phyloP scores from a whole-genome alignment of 108 stramenopile genomes.

The Parmales sp. region DNA sequence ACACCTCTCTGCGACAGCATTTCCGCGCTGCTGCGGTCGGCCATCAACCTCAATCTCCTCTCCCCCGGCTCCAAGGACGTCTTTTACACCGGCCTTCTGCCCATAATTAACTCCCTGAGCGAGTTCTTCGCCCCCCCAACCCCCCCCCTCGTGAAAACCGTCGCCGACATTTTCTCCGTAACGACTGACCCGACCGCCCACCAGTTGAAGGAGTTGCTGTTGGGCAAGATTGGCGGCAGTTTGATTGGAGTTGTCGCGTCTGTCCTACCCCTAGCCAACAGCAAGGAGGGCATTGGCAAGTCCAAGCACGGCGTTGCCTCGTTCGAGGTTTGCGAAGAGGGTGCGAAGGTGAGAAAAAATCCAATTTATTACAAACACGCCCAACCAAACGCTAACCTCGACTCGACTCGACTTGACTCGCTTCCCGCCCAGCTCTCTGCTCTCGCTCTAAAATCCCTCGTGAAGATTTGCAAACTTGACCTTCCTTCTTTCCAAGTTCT shows the following conservation, averaged over 20 bases:
- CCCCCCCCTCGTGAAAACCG: not conserved
- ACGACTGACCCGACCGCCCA: not conserved
- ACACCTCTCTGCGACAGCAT: not conserved
- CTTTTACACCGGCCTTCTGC: no score
- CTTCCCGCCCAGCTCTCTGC: not conserved
- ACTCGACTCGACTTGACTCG: no score
- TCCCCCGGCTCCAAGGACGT: no score
- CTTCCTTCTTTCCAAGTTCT: not conserved
- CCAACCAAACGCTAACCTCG: not conserved
- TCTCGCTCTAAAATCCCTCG: not conserved
- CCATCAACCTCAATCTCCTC: no score
- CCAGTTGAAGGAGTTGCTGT: not conserved
- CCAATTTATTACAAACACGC: no score
- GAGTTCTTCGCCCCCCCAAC: not conserved
- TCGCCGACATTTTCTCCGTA: not conserved
- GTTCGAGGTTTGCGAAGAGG: no score
- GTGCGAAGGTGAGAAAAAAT: no score
- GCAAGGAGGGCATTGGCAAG: not conserved
- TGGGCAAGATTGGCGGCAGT: not conserved
- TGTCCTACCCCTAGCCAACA: not conserved
- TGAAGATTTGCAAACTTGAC: not conserved
- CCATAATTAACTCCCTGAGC: no score
- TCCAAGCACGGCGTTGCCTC: no score
- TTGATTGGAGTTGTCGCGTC: not conserved
- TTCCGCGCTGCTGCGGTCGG: not conserved